phyloP scores from a whole-genome alignment of 805 yeast genomes.

The Tetrapisispora fleetii region DNA sequence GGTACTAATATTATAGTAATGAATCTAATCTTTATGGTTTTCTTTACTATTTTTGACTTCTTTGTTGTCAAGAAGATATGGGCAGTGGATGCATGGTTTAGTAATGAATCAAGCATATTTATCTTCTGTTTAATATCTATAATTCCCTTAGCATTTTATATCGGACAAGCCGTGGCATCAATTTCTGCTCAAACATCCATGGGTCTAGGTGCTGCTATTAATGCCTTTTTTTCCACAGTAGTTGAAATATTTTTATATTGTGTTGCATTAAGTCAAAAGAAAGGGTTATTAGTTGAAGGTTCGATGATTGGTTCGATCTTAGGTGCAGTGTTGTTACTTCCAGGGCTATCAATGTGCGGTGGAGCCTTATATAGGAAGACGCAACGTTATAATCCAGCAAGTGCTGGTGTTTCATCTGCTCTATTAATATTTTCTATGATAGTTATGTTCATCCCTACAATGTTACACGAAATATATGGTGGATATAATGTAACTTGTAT shows the following conservation, averaged over 20 bases:
- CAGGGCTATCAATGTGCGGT: slow-evolving; percentile 95
- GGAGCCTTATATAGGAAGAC: slow-evolving; percentile 91
- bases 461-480: slow-evolving; percentile 84
- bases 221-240: slow-evolving; percentile 92
- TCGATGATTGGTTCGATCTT: slow-evolving; percentile 87
- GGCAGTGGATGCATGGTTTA: slow-evolving; percentile 26
- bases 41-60: slow-evolving; percentile 74
- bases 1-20: slow-evolving; percentile 92
- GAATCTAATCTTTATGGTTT: slow-evolving; percentile 68
- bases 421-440: slow-evolving; percentile 86
- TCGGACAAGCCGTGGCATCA: slow-evolving; percentile 99
- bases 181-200: slow-evolving; percentile 96
- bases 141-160: slow-evolving; percentile 89
- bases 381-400: slow-evolving; percentile 88
- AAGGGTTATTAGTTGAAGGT: slow-evolving; percentile 89
- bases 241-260: slow-evolving; percentile 90
- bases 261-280: slow-evolving; percentile 77
- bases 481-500: slow-evolving; percentile 68
- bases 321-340: slow-evolving; percentile 84
- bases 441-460: slow-evolving; percentile 87
- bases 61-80: slow-evolving; percentile 46
- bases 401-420: slow-evolving; percentile 95
- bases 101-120: slow-evolving; percentile 60
- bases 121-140: slow-evolving; percentile 71
- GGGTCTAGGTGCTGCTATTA: slow-evolving; percentile 98